Evolutionary conservation across 1,139 yeast species (phyloP).

Genomic region (Diutina pseudorugosa): DNA sequence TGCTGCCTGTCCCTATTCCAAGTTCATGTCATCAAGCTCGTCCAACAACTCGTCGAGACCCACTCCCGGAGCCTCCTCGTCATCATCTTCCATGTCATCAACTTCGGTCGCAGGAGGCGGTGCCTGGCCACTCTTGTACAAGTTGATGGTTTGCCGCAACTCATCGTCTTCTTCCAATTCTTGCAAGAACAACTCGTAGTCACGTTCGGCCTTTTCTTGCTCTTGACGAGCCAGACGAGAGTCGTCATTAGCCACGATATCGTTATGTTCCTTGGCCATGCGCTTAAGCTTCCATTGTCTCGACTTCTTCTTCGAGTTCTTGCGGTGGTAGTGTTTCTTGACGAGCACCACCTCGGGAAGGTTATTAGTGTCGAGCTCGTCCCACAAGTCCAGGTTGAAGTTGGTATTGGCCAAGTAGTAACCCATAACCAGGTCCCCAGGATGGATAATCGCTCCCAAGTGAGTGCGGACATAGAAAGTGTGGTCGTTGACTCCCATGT

Average conservation of each 20-base stretch:
- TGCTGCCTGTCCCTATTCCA: slow-evolving; percentile 24
- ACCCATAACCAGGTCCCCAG: slow-evolving; percentile 93
- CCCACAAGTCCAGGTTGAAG: slow-evolving; percentile 81
- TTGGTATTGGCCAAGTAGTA: slow-evolving; percentile 76
- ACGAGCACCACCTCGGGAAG: slow-evolving; percentile 86
- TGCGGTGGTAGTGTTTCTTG: slow-evolving; percentile 82
- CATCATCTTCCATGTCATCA: slow-evolving; percentile 34
- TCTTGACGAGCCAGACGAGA: slow-evolving; percentile 79
- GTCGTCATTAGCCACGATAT: slow-evolving; percentile 67
- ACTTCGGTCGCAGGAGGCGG: slow-evolving; percentile 27
- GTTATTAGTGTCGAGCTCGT: slow-evolving; percentile 46
- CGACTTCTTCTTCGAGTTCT: slow-evolving; percentile 62
- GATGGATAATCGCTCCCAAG: slow-evolving; percentile 85
- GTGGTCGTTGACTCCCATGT: slow-evolving; percentile 74
- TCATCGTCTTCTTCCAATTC: slow-evolving; percentile 96
- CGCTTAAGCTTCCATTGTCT: slow-evolving; percentile 95
- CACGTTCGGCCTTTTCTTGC: slow-evolving; percentile 85
- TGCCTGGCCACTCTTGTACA: slow-evolving; percentile 53
- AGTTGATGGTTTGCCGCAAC: slow-evolving; percentile 78
- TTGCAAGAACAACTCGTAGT: slow-evolving; percentile 90
- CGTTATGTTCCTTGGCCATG: slow-evolving; percentile 93
- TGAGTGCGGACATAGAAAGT: slow-evolving; percentile 79
- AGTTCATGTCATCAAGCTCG: slow-evolving; percentile 85
- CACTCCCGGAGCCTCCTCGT: slow-evolving; percentile 62
- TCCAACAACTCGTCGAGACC: slow-evolving; percentile 78